phyloP scores from a whole-genome alignment of 345 rosid genomes.

The Microthlaspi erraticum region DNA sequence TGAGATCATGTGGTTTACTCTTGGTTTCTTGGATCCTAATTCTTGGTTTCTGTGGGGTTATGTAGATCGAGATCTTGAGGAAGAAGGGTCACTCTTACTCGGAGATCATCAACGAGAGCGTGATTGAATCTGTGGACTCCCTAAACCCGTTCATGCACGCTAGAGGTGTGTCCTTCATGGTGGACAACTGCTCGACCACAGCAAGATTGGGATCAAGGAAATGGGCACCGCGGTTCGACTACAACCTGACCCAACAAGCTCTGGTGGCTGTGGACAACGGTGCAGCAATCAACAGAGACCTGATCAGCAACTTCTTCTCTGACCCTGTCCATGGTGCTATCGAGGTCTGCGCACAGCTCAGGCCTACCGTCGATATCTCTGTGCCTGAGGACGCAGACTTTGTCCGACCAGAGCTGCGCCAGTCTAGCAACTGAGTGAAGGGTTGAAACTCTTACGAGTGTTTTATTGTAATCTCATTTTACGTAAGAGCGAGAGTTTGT shows the following conservation, averaged over 20 bases:
- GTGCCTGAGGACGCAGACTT: slow-evolving; percentile 88
- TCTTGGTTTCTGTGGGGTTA: slow-evolving; percentile 1
- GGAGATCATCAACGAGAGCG: slow-evolving; percentile 90
- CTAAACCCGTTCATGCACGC: slow-evolving; percentile 97
- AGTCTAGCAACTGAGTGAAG: slow-evolving; percentile 55
- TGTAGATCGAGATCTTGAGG: slow-evolving; percentile 87
- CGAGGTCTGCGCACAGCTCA: slow-evolving; percentile 78
- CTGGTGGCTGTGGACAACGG: slow-evolving; percentile 70
- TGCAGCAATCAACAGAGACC: slow-evolving; percentile 66
- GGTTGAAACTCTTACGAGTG: not conserved
- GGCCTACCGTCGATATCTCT: slow-evolving; percentile 89
- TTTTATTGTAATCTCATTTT: slow-evolving; percentile 18
- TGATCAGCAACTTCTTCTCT: slow-evolving; percentile 83
- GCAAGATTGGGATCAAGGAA: slow-evolving; percentile 93
- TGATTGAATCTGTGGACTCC: slow-evolving; percentile 93
- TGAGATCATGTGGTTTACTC: too few relatives aligned
- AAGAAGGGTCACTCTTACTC: slow-evolving; percentile 97
- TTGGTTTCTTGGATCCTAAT: slow-evolving; percentile 1
- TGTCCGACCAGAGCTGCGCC: slow-evolving; percentile 91
- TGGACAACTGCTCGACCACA: slow-evolving; percentile 92
- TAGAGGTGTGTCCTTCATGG: slow-evolving; percentile 96
- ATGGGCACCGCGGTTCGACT: slow-evolving; percentile 94
- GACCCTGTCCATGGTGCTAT: slow-evolving; percentile 92
- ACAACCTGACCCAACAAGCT: slow-evolving; percentile 82
- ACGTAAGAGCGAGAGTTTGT: slow-evolving; percentile 13